Evolutionary conservation across 257 asterid species (phyloP).

Genomic region (Phtheirospermum japonicum): DNA sequence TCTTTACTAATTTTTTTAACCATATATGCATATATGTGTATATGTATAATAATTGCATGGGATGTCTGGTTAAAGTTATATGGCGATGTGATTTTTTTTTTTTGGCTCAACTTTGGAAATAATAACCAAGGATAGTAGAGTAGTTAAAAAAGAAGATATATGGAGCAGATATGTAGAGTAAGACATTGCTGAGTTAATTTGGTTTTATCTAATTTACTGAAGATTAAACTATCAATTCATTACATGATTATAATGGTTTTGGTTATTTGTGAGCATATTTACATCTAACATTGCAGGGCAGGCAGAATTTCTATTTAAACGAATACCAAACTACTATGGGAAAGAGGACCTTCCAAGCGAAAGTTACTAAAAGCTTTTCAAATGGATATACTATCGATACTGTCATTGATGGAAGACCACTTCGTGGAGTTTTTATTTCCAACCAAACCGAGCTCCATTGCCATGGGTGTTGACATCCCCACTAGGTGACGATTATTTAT

Average conservation of each 20-base stretch:
- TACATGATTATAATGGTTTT: neutral
- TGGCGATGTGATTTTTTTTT: neutral
- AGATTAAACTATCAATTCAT: conserved; percentile 15
- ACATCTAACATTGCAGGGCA: conserved; percentile 42
- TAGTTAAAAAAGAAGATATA: too few relatives aligned
- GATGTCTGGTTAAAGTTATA: neutral
- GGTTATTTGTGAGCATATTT: conserved; percentile 3
- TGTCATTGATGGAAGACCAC: conserved; percentile 76
- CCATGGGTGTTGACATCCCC: conserved; percentile 41
- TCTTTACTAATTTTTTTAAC: neutral
- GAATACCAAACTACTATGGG: conserved; percentile 52
- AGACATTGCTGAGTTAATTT: too few relatives aligned
- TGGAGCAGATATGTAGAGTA: too few relatives aligned
- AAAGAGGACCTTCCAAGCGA: conserved; percentile 78
- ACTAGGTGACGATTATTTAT: conserved; percentile 43
- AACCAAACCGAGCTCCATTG: conserved; percentile 46
- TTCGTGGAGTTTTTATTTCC: conserved; percentile 78
- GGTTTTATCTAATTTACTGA: neutral
- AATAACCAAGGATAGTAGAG: too few relatives aligned
- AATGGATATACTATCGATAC: conserved; percentile 81
- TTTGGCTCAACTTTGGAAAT: too few relatives aligned
- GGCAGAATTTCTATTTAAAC: conserved; percentile 48
- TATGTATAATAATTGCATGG: neutral
- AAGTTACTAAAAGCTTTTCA: conserved; percentile 61
- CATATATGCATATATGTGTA: too few relatives aligned